Base-by-base conservation (phyloP, 2,329 filamentous ascomycete genomes). In the Pestalotiopsis sp. region DNA sequence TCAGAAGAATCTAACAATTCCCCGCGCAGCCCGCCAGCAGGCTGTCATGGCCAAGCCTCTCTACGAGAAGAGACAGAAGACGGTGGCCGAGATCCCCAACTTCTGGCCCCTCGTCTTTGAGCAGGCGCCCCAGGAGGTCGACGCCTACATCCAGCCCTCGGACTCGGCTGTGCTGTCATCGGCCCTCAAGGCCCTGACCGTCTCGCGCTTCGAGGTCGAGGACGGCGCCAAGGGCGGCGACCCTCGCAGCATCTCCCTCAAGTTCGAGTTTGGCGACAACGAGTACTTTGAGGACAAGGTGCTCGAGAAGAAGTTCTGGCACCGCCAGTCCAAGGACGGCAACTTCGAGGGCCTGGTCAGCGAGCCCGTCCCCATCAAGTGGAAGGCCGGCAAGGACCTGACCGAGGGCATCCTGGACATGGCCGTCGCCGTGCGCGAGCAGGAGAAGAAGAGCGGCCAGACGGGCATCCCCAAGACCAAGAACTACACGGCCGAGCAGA, bases 51-150 rank as follows among this genome's bases (percentile, higher is more conserved):
- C 88, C 75, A 83, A 85, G 69, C 86, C 91, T 58, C 87, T 97
- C 70, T 97, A 94, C 84, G 85, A 87, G 74, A 92, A 92, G 82
- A 93, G 95, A 77, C 85, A 88, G 72, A 86, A 88, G 73, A 81
- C 94, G 71, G 84, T 96, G 71, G 80, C 87, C 71, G 85, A 90
- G 76, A 94, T 98, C 76, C 88, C 89, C 73, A 89, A 93, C 83
- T 99, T 98, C 88, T 98, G 96, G 96, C 86, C 93, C n/a, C 88
- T 97, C 68, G 94, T 98, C 67, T 87, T 98, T 78, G 93, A 97
- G 83, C 91, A 94, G 82, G 90, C 92, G 2, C 94, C 94, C 1
- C 86, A 88, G 60, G 94, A 97, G 71, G 88, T 99, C 73, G 94
- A 97, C 81, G 91, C 94, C 81, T 94, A 91, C 85, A 92, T 98